phyloP scores from a whole-genome alignment of 306 rosid genomes.

The Pachyrhizus erosus region DNA sequence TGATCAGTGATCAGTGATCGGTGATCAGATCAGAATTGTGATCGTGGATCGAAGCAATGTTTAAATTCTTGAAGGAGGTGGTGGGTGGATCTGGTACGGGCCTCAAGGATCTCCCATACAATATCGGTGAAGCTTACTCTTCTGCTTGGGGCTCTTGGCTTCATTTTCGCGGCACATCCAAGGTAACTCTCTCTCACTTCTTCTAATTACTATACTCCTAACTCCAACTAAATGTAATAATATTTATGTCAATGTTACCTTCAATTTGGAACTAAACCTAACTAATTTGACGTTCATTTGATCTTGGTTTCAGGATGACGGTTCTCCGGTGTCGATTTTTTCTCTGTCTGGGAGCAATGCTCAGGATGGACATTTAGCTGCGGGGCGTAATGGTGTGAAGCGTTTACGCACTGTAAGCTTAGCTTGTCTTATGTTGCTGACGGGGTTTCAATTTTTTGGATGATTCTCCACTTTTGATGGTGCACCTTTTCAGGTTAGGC shows the following conservation, averaged over 20 bases:
- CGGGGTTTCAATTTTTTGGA: neutral
- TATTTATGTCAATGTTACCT: neutral
- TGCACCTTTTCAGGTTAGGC: slow-evolving; percentile 83
- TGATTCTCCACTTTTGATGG: slow-evolving; percentile 10
- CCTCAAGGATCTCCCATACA: slow-evolving; percentile 92
- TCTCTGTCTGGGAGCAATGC: slow-evolving; percentile 85
- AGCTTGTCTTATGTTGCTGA: slow-evolving; percentile 12
- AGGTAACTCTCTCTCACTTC: slow-evolving; percentile 51
- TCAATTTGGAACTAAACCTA: slow-evolving; percentile 32
- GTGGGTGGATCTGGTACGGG: slow-evolving; percentile 97
- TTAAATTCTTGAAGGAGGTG: slow-evolving; percentile 89
- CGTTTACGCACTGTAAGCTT: slow-evolving; percentile 76
- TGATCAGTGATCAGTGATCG: no score
- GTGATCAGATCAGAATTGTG: slow-evolving; percentile 35
- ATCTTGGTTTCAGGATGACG: slow-evolving; percentile 74
- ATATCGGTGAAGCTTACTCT: slow-evolving; percentile 81
- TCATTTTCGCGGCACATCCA: slow-evolving; percentile 87
- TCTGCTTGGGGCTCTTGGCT: slow-evolving; percentile 99
- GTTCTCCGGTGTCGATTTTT: slow-evolving; percentile 84
- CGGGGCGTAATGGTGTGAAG: slow-evolving; percentile 95
- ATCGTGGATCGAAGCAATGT: slow-evolving; percentile 47
- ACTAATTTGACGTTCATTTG: slow-evolving; percentile 26
- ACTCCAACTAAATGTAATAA: neutral
- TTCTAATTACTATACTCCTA: neutral
- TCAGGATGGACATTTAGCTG: slow-evolving; percentile 92